Evolutionary conservation across 2,329 filamentous ascomycete genomes (phyloP), one percentile per base, ranked within the genome.

Genomic region (Neofusicoccum parvum): DNA sequence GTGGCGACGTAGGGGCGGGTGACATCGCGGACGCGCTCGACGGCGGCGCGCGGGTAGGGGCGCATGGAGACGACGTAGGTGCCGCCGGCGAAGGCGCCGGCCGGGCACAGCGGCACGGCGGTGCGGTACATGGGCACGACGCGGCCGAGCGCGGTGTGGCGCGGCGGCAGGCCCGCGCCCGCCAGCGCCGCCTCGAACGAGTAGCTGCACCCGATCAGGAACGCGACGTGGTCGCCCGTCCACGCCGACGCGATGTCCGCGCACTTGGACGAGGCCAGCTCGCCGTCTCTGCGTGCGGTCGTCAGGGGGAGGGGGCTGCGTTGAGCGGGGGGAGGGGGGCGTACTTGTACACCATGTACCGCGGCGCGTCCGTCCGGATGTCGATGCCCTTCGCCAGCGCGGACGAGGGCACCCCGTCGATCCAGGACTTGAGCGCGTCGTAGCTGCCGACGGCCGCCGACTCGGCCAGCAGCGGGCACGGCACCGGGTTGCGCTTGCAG

Each of bases 51-150:
- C 27, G 71, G 78, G 72, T 89, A 90, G 1, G 85, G 81, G 46
- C 88, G 78, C 88, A 90, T 90, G 0, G 85, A 88, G 0, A 90
- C 87, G 3, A 90, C 85, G 66, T 83, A 86, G 0, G 81, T 85
- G 0, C 78, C 78, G 0, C 77, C 78, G 0, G 78, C 81, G 71
- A 90, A 90, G 10, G 86, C 80, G 0, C 87, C 87, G 0, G 87
- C 81, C 0, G 87, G 83, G 41, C 80, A 81, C 0, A 90, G 77
- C 0, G 85, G 83, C 2, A 88, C 76, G 3, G 72, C 82, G 0
- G 87, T 88, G 15, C 83, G 78, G 70, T 88, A 90, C 85, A 90
- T 90, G 12, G 86, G 78, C 2, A 88, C 85, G 66, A 85, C 86
- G 36, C 83, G 79, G 45, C 75, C 72, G 17, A 81, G 77, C 2